A percentile compares a stretch with the other conserved stretches of the same genome.
Evolutionary conservation across 352 stramenopile genomes (phyloP).

Genomic region (Phytophthora sansomeana): DNA sequence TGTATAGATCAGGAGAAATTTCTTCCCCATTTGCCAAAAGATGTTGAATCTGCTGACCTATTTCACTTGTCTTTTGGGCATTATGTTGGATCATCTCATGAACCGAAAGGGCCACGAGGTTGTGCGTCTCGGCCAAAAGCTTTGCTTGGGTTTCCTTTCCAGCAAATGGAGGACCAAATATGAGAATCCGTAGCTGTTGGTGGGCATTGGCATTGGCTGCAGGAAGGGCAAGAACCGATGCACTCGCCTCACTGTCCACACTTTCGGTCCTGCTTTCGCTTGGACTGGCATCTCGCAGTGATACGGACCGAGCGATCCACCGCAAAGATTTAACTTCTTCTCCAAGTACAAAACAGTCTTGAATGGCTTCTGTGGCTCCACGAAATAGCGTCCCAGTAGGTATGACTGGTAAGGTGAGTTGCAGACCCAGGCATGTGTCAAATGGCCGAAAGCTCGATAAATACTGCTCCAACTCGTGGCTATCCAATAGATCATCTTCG

Average conservation of each 20-base stretch:
- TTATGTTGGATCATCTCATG: slow-evolving; percentile 49
- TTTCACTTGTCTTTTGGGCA: slow-evolving; percentile 35
- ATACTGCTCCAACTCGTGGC: slow-evolving; percentile 58
- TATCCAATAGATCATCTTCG: slow-evolving; percentile 29
- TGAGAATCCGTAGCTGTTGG: slow-evolving; percentile 55
- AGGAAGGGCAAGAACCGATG: neutral
- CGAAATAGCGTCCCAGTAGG: slow-evolving; percentile 56
- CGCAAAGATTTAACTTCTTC: slow-evolving; percentile 74
- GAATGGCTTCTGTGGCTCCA: slow-evolving; percentile 47
- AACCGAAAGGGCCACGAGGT: slow-evolving; percentile 61
- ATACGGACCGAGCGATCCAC: slow-evolving; percentile 46
- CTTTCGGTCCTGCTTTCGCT: slow-evolving; percentile 2
- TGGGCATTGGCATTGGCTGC: neutral
- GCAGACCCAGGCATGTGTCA: slow-evolving; percentile 14
- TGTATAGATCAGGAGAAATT: slow-evolving; percentile 64
- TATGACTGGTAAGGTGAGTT: slow-evolving; percentile 24
- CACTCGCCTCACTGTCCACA: neutral
- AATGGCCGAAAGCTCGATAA: slow-evolving; percentile 46
- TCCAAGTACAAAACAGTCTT: slow-evolving; percentile 59
- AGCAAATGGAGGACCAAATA: slow-evolving; percentile 69
- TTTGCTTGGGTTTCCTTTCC: slow-evolving; percentile 66
- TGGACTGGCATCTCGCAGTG: neutral
- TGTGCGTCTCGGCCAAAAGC: slow-evolving; percentile 57
- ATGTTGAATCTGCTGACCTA: slow-evolving; percentile 38
- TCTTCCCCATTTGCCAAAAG: slow-evolving; percentile 48